These are phyloP conservation scores for Rhodotorula diobovata DNA, from an alignment of 768 basidiomycete genomes.

Conservation along the genomic window DNA sequence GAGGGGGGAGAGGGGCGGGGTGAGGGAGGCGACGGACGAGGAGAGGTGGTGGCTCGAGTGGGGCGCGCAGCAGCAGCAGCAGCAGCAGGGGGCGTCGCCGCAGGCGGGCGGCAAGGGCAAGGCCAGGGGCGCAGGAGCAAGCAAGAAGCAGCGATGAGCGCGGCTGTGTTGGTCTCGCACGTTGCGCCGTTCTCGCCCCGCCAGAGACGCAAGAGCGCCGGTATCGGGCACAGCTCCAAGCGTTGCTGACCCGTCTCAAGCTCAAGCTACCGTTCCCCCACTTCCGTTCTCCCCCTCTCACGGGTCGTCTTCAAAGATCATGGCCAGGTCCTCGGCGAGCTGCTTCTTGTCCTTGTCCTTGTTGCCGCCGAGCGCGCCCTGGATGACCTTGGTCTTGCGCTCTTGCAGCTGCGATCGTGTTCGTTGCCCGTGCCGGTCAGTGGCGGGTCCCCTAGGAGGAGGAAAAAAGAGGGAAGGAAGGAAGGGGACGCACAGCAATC, in stretches of 20 bases:
- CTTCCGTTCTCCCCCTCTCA: not conserved
- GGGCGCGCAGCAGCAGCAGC: not conserved
- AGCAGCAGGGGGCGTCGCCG: too few species aligned
- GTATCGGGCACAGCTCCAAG: too few species aligned
- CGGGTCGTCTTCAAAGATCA: slow-evolving; percentile 61
- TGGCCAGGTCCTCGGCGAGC: slow-evolving; percentile 73
- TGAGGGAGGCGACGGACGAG: not conserved
- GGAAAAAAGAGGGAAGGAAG: not conserved
- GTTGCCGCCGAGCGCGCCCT: slow-evolving; percentile 69
- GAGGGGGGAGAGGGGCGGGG: too few species aligned
- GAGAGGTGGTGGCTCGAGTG: slow-evolving; percentile 2
- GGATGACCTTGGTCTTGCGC: slow-evolving; percentile 78
- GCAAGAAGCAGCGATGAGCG: not conserved
- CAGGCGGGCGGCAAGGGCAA: too few species aligned
- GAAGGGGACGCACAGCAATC: slow-evolving; percentile 5
- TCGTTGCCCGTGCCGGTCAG: too few species aligned
- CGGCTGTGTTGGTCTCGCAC: too few species aligned
- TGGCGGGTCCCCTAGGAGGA: too few species aligned
- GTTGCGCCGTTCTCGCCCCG: too few species aligned
- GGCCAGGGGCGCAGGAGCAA: too few species aligned
- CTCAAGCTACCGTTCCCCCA: not conserved
- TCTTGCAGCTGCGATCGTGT: slow-evolving; percentile 71
- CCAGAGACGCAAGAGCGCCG: too few species aligned
- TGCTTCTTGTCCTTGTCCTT: slow-evolving; percentile 54
- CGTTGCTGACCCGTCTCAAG: too few species aligned